phyloP scores from a whole-genome alignment of 768 basidiomycete genomes.

The Tricholoma saponaceum region DNA sequence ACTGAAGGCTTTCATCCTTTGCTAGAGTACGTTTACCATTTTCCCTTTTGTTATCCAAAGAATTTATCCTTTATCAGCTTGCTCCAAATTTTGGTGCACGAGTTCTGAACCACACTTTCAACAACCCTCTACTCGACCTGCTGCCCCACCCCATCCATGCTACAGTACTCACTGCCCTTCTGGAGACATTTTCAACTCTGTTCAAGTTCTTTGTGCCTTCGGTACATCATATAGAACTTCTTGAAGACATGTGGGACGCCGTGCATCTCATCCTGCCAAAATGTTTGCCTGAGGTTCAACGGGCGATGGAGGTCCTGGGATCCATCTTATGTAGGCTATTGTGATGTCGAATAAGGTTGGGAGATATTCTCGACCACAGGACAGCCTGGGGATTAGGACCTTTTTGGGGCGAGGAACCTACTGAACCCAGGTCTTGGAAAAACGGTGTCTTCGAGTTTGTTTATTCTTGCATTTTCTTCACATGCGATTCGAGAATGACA shows the following conservation, averaged over 20 bases:
- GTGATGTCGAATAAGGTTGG: too few species aligned
- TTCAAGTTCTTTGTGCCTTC: conserved; percentile 73
- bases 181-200: conserved; percentile 63
- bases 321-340: conserved; percentile 69
- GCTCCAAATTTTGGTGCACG: conserved; percentile 73
- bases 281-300: conserved; percentile 68
- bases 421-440: too few species aligned
- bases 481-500: too few species aligned
- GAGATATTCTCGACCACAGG: too few species aligned
- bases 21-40: conserved; percentile 57
- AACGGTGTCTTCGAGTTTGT: too few species aligned
- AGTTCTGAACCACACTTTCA: conserved; percentile 72
- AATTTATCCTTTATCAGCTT: conserved; percentile 40
- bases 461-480: too few species aligned
- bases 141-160: conserved; percentile 59
- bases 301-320: conserved; percentile 86
- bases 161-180: conserved; percentile 53
- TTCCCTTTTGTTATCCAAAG: neutral
- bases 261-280: conserved; percentile 48
- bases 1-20: conserved; percentile 68
- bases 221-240: conserved; percentile 45
- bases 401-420: too few species aligned
- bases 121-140: conserved; percentile 51
- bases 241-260: conserved; percentile 57
- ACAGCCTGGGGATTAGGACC: too few species aligned